Base-by-base conservation (phyloP, 768 basidiomycete species). In the Pleurotus cornucopiae region DNA sequence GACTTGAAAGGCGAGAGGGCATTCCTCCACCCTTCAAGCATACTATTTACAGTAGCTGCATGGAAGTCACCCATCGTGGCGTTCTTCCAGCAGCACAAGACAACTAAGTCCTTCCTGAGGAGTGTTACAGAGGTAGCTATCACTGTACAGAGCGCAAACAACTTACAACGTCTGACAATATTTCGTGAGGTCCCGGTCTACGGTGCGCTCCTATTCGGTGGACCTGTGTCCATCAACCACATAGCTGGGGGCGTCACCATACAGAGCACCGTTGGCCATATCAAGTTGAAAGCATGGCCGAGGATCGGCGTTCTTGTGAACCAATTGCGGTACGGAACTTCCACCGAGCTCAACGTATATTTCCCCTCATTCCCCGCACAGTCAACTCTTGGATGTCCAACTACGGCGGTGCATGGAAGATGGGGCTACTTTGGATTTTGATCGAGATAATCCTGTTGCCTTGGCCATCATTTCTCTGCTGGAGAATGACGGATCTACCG, bases 271-370 rank as follows among this genome's bases (percentile, higher is more conserved):
- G 78, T 81, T 20, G 72, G 73, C 21, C 66, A 61, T 4, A 71
- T 97, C 57, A 85, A 80, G 63, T 67, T 96, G 58, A 82, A 78
- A 55, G 90, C 92, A 0, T 91, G 87, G 83, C 89, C 94, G n/a
- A 81, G 93, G 6, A 95, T 96, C 48, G 94, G 93, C 1, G 84
- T 94, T 9, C 78, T 97, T 25, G 88, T 92, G 41, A 94, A 94
- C 64, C 91, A 94, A 61, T 71, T 94, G 9, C 78, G 91, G 91
- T 89, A 65, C 58, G 76, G 68, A 20, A 37, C 16, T 34, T 34
- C 30, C 30, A 9, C 30, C 3, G 9, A 34, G 30, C 30, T 34
- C 30, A 11, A 34, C 30, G 30, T 11, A 34, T 34, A 34, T 9
- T 34, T 9, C 9, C 30, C 30, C 30, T 30, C 30, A 34, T 34